Conservation (phyloP, 192 early-diverging fungal species). For the Coemansia sp. region DNA sequence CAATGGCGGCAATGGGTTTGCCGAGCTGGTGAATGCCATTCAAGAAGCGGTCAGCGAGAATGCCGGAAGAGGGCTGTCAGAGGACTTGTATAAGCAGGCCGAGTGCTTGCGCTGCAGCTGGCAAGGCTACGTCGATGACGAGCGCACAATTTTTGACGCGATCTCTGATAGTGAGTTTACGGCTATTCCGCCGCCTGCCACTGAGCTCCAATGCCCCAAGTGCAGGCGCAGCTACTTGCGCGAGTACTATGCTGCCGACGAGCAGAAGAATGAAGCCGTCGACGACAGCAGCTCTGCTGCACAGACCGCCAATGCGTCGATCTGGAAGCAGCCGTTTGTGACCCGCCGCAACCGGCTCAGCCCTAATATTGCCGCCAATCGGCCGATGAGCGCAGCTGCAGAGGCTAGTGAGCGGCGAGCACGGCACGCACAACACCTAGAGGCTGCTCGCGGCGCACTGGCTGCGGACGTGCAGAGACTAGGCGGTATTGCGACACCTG, state of each 20-base stretch:
- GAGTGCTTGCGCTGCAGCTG: slow-evolving; percentile 55
- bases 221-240: slow-evolving; percentile 51
- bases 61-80: slow-evolving; percentile 8
- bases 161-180: slow-evolving; percentile 10
- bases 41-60: slow-evolving; percentile 15
- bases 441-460: slow-evolving; percentile 8
- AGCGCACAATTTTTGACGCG: slow-evolving; percentile 22
- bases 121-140: slow-evolving; percentile 44
- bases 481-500: slow-evolving; percentile 1
- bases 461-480: neutral
- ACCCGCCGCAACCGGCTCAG: slow-evolving; percentile 17
- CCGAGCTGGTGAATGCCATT: neutral
- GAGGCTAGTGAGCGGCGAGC: neutral
- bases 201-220: slow-evolving; percentile 31
- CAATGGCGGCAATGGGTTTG: neutral
- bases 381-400: neutral
- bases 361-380: neutral
- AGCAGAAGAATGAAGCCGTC: neutral
- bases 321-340: slow-evolving; percentile 16
- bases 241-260: slow-evolving; percentile 52
- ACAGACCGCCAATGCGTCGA: neutral
- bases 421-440: slow-evolving; percentile 9
- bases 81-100: slow-evolving; percentile 49
- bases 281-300: neutral
- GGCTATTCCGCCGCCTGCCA: slow-evolving; percentile 4